A percentile compares a stretch with the other conserved stretches of the same genome.
Evolutionary conservation across 208 protist species (phyloP).

Genomic region (Entamoeba histolytica): DNA sequence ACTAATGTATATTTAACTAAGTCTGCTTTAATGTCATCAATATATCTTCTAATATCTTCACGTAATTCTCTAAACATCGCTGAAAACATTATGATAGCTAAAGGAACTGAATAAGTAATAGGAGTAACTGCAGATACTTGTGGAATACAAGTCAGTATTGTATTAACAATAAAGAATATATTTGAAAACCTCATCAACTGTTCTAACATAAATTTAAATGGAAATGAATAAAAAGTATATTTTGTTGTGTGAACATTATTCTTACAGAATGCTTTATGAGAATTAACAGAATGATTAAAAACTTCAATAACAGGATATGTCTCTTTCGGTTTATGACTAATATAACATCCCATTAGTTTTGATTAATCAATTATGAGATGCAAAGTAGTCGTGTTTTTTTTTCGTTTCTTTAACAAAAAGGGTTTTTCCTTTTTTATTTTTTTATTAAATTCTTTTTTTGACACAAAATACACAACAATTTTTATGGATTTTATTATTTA

Average conservation of each 20-base stretch:
- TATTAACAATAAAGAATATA: background rate
- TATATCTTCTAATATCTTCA: background rate
- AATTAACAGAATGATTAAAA: background rate
- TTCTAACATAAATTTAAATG: background rate
- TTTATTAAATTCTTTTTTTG: no score
- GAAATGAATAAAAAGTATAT: background rate
- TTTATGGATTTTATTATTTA: no score
- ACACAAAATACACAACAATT: no score
- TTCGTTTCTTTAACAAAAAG: no score
- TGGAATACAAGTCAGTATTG: background rate
- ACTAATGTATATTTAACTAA: background rate
- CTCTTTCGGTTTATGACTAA: background rate
- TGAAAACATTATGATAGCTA: background rate
- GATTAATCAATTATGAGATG: no score
- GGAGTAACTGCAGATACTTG: background rate
- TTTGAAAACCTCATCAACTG: background rate
- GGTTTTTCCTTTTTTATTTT: no score
- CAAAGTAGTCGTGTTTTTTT: no score
- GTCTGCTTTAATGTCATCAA: background rate
- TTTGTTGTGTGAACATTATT: background rate
- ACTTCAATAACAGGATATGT: background rate
- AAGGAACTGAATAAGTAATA: background rate
- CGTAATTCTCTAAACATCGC: background rate
- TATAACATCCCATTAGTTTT: background rate
- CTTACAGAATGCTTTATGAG: background rate